A percentile compares a stretch with the other conserved stretches of the same genome.
Conservation (phyloP, 1,284 basidiomycete species). For the Sporisorium sorghi region DNA sequence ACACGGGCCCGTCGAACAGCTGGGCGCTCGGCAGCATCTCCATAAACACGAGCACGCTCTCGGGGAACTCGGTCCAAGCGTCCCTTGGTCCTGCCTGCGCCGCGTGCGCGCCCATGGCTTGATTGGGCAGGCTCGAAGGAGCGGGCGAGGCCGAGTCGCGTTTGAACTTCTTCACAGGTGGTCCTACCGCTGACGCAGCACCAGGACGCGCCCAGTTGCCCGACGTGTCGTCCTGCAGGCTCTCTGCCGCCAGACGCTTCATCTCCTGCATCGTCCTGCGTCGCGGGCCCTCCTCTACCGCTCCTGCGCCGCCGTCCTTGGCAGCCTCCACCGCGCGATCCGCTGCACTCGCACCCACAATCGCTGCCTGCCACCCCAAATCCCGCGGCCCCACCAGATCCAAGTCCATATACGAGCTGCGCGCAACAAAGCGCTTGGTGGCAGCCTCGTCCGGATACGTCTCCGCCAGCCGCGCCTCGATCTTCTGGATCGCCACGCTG, state of each 20-base stretch:
- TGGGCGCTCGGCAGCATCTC: slow-evolving; percentile 50
- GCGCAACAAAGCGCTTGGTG: slow-evolving; percentile 89
- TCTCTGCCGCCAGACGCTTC: slow-evolving; percentile 53
- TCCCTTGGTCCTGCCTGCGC: slow-evolving; percentile 15
- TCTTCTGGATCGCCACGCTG: slow-evolving; percentile 85
- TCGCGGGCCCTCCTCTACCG: slow-evolving; percentile 41
- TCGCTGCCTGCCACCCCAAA: slow-evolving; percentile 75
- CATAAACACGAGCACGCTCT: slow-evolving; percentile 55
- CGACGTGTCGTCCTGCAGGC: slow-evolving; percentile 68
- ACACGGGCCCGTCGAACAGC: slow-evolving; percentile 53
- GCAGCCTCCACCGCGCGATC: slow-evolving; percentile 49
- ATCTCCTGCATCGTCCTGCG: slow-evolving; percentile 59
- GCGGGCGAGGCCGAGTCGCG: slow-evolving; percentile 71
- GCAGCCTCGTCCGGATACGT: slow-evolving; percentile 87
- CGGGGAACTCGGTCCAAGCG: slow-evolving; percentile 46
- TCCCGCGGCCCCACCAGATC: slow-evolving; percentile 91
- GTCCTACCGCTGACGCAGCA: slow-evolving; percentile 65
- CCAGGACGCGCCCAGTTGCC: slow-evolving; percentile 42
- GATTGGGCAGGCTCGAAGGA: slow-evolving; percentile 14
- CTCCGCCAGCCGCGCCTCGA: slow-evolving; percentile 88
- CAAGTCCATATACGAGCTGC: slow-evolving; percentile 86
- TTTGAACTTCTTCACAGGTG: slow-evolving; percentile 59
- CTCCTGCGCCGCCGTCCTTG: slow-evolving; percentile 26
- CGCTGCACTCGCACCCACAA: slow-evolving; percentile 42
- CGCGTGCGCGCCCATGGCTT: background rate